phyloP scores from a whole-genome alignment of 129 eudicot species.

The Flaveria sonorensis region DNA sequence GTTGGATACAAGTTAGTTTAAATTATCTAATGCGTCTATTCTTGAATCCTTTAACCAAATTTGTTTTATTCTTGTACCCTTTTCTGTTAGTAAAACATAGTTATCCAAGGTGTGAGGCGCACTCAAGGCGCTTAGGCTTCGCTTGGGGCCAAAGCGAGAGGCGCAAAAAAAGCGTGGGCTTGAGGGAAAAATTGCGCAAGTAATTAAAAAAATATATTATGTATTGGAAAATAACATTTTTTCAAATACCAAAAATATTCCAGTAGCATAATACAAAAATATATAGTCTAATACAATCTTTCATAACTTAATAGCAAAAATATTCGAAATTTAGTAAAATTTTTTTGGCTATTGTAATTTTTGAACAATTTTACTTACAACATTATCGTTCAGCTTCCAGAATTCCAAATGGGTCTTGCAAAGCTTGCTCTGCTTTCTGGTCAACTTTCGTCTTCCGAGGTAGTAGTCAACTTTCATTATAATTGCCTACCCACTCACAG shows the following conservation, averaged over 20 bases:
- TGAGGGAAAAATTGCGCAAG: no score
- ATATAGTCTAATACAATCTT: no score
- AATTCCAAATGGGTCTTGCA: constrained; percentile 92
- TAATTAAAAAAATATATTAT: no score
- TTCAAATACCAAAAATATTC: no score
- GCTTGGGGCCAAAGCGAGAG: no score
- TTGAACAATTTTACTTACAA: constrained; percentile 30
- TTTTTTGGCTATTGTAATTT: not conserved
- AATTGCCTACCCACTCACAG: not conserved
- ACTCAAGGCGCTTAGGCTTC: no score
- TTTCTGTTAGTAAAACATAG: not conserved
- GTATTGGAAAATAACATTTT: no score
- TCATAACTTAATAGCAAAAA: no score
- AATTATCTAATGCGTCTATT: not conserved
- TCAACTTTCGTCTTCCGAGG: constrained; percentile 81
- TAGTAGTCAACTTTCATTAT: constrained; percentile 32
- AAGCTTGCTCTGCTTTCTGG: constrained; percentile 78
- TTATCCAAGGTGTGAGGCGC: no score
- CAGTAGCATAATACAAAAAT: no score
- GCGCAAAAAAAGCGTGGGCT: no score
- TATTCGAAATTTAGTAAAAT: not conserved
- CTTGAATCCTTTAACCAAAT: constrained; percentile 17
- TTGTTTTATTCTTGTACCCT: constrained; percentile 10
- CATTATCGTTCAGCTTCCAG: constrained; percentile 71
- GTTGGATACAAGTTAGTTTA: constrained; percentile 18